Evolutionary conservation across 1,284 basidiomycete genomes (phyloP).

Genomic region (Apiotrichum gracile): DNA sequence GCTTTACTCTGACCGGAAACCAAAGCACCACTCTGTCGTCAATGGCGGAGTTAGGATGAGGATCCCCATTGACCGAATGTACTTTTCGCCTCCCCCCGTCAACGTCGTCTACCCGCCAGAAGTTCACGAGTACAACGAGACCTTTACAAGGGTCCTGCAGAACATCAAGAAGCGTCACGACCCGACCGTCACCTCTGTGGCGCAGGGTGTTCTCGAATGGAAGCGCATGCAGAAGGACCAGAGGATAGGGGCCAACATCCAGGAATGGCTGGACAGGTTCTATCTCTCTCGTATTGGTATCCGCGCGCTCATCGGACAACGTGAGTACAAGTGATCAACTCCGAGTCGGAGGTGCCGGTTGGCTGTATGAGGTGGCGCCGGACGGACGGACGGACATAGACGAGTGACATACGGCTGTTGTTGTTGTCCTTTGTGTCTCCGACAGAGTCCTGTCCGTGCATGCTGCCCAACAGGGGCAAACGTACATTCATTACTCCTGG

Average conservation of each 20-base stretch:
- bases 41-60: constrained; percentile 18
- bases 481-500: not conserved
- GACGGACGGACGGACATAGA: no score
- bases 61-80: constrained; percentile 57
- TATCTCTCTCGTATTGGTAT: constrained; percentile 97
- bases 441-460: not conserved
- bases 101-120: constrained; percentile 81
- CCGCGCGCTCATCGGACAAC: constrained; percentile 82
- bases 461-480: not conserved
- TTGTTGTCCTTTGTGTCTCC: no score
- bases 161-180: constrained; percentile 93
- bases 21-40: constrained; percentile 15
- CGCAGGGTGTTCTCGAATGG: constrained; percentile 70
- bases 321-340: constrained; percentile 25
- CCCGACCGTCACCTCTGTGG: constrained; percentile 94
- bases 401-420: no score
- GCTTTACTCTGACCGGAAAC: constrained; percentile 16
- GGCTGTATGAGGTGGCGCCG: no score
- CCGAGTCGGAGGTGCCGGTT: no score
- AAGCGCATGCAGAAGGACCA: constrained; percentile 50
- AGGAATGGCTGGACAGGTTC: constrained; percentile 94
- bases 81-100: constrained; percentile 67
- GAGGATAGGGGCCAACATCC: constrained; percentile 70
- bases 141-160: constrained; percentile 82
- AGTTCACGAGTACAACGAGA: constrained; percentile 86